Percentiles rank a stretch among this genome's conserved stretches.
These are phyloP conservation scores for Yamadazyma jaroonii DNA, from an alignment of 1,139 yeast genomes.

Conservation along the genomic window DNA sequence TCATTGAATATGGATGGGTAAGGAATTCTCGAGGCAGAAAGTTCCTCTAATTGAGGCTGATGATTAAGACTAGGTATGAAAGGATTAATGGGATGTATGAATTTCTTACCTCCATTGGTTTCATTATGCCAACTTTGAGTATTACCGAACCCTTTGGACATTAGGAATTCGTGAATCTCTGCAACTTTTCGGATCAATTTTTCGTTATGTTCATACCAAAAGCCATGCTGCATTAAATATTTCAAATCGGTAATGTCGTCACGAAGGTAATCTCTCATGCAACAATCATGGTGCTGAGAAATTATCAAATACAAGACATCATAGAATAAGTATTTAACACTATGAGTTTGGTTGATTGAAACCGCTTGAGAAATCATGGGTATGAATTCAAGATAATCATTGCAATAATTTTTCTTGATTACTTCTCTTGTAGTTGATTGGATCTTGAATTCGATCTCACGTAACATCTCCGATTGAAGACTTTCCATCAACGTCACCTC, in stretches of 20 bases:
- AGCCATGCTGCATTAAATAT: slow-evolving; percentile 30
- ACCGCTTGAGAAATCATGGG: slow-evolving; percentile 38
- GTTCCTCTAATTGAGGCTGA: no score
- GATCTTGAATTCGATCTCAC: slow-evolving; percentile 23
- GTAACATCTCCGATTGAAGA: slow-evolving; percentile 11
- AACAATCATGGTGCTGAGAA: slow-evolving; percentile 30
- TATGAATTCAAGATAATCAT: slow-evolving; percentile 28
- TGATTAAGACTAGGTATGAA: no score
- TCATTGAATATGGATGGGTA: no score
- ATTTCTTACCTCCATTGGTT: slow-evolving; percentile 20
- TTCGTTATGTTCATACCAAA: slow-evolving; percentile 18
- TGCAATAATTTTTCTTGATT: slow-evolving; percentile 20
- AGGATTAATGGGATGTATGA: slow-evolving; percentile 8
- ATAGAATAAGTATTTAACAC: slow-evolving; percentile 27
- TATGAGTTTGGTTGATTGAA: slow-evolving; percentile 20
- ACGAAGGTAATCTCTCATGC: slow-evolving; percentile 30
- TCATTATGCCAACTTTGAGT: slow-evolving; percentile 25
- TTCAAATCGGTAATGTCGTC: slow-evolving; percentile 24
- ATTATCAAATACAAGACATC: slow-evolving; percentile 18
- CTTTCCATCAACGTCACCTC: slow-evolving; percentile 22
- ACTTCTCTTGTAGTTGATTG: slow-evolving; percentile 23
- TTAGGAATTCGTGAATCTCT: slow-evolving; percentile 20
- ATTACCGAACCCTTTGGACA: slow-evolving; percentile 10
- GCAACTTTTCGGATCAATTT: slow-evolving; percentile 20
- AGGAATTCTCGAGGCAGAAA: no score